Base-by-base conservation (phyloP, 129 eudicot species). In the Pulicaria dysenterica region DNA sequence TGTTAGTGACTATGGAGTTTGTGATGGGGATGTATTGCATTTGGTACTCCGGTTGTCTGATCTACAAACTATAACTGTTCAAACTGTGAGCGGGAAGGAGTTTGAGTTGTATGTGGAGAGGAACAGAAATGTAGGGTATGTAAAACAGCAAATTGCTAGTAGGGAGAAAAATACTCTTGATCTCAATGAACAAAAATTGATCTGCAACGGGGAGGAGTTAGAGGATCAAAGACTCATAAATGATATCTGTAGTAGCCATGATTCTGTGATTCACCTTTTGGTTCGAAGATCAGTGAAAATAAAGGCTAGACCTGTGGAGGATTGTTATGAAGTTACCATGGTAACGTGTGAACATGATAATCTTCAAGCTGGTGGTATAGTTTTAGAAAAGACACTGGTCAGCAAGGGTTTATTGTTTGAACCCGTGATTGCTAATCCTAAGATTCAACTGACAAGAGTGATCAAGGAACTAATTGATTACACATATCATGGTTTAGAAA, bases 1-100 rank as follows among this genome's bases (percentile, higher is more conserved):
- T 36, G 87, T 88, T 17, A 54, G 81, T 72, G 95, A 88, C 51
- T 88, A 88, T 72, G 95, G 95, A 13, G 81, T 88, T 16, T 43
- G 82, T n/a, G 87, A 88, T 76, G 95, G 95, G 42, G 80, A 83
- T 73, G 76, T 85, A 5, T 67, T 88, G 59, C 95, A 85, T 79
- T 73, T 88, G 84, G 87, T 88, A 5, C 74, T 88, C 10, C 67
- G 87, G 11, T 82, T 88, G 6, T 83, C 95, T 4, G 73, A 85
- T 83, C 82, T 88, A 31, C 95, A 81, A 71, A 69, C 83, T 37
- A 88, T 88, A 43, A 81, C 75, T 40, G 91, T 88, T 55, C 59
- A 70, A 67, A 85, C 95, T 4, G 79, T 75, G 16, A 78, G 87
- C 79, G 95, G 95, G 10, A 83, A 81, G 74, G 82, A 88, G 71